Base-by-base conservation (phyloP, 805 yeast species). In the Saturnispora mendoncae region DNA sequence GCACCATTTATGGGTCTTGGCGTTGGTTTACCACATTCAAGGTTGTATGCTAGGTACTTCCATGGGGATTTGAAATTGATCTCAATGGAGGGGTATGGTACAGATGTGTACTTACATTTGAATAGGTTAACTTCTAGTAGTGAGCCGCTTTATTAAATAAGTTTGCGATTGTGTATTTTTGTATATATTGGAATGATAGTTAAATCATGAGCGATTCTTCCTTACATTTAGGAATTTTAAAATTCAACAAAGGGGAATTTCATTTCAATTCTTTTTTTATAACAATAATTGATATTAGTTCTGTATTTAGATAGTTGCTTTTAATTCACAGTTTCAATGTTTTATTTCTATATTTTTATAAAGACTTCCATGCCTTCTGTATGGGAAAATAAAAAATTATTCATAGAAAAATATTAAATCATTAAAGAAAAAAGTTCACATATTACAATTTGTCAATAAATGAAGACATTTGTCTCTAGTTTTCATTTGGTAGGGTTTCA, bases 1-100 rank as follows among this genome's bases (percentile, higher is more conserved):
- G 94, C 94, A 1, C 96, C 95, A 44, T 81, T 86, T 84, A 95
- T 95, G 39, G 96, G 96, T 0, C 81, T 83, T 50, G 96, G 96
- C 23, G 88, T 86, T 54, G 95, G 96, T 0, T 68, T 86, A 51
- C 95, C 95, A 2, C 78, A 87, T 41, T 80, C 92, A 36, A 64
- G 95, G 44, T 68, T 86, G 29, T 87, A 87, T 51, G 88, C 95
- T 2, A 78, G 88, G 48, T 86, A 86, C 58, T 86, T 87, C 56
- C 94, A 95, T 6, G 95, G 95, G 3, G 95, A 87, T 53, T 71
- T 86, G 59, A 82, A 81, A 55, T 69, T 87, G 53, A 86, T 85
- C 42, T 76, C 86, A 26, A 84, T 87, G 94, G 95, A 86, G 61
- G 95, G 95, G 7, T 84, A 86, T 55, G 96, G 96, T 13, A 86